Base-by-base conservation (phyloP, 2,329 filamentous ascomycete species). In the Bipolaris gigantea region DNA sequence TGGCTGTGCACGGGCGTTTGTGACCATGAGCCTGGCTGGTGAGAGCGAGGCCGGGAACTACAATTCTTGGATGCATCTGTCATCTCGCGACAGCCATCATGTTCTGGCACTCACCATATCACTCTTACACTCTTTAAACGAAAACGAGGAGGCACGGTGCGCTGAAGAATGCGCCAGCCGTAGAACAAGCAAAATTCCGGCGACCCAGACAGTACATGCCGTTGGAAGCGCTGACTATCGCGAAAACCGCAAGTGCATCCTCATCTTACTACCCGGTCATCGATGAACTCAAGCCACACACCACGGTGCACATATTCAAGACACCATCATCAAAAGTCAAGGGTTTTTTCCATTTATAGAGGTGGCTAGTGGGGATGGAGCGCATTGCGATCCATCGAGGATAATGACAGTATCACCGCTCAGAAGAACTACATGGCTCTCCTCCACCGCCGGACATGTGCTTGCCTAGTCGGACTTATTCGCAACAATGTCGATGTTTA, bases 391-490 rank as follows among this genome's bases (percentile, higher is more conserved):
- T 34, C 39, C 38, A 50, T 39, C 40, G 16, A 32, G 11, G 35
- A 41, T 38, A 41, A 25, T 32, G 48, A 51, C 21, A 52, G 36
- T 38, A 38, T 30, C 41, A 50, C 38, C 47, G 33, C 38, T 47
- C 21, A 34, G 32, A 45, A 50, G 48, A 48, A 45, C 50, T 49
- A 50, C 45, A 42, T 33, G 30, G 38, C 52, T 53, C 48, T 30
- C 38, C 38, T 36, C 27, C 43, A 50, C 39, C 47, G 47, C 35
- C 41, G 36, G 43, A 57, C 55, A 49, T 46, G 50, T 41, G 46
- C 50, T 49, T 57, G 55, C 55, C 55, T 57, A 57, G 43, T 57
- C 55, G 55, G 55, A 50, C 53, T 57, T 56, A 54, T 44, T 54
- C 50, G 34, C 51, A 44, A 43, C 51, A 44, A 50, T 50, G 51